Base-by-base conservation (phyloP, 2,329 filamentous ascomycete genomes). In the Trichoderma koningiopsis region DNA sequence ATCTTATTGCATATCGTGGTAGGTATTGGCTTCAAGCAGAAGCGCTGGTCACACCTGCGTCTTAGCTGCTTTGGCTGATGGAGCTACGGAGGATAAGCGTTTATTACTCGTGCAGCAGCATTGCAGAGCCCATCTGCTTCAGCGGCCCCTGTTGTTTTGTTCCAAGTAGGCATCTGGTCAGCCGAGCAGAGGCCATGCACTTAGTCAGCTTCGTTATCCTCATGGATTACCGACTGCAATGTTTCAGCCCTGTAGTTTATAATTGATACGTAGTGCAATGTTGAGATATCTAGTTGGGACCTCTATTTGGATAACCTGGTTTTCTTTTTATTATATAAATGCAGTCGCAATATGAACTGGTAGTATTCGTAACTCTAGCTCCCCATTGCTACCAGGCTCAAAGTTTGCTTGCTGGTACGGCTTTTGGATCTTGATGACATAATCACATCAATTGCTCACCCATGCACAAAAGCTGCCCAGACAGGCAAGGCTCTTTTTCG, bases 1-100 rank as follows among this genome's bases (percentile, higher is more conserved):
- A 58, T 33, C 27, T 53, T 59, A 59, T 67, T 67, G 64, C 64
- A 67, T 67, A 66, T 66, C 33, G 33, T 57, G 53, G 62, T 40
- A 40, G 24, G 29, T 31, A 27, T 40, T 55, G 22, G 62, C 62
- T 66, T 35, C 52, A 58, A 43, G 52, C 27, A 66, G 40, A 57
- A 35, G 61, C 61, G 56, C 49, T 65, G 52, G 62, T 43, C 49
- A 13, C 53, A 31, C n/a, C 40, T 43, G n/a, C 19, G 40, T 27
- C 47, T 66, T 66, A 66, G 53, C 52, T 57, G 37, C 62, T 31
- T 37, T 56, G 52, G 52, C 52, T 33, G 56, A 37, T 35, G 52
- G 49, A 56, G 35, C 62, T 56, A 58, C 29, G 62, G 53, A 49
- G 19, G 55, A 58, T 35, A 37, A 52, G 29, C 47, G 31, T 47